phyloP scores from a whole-genome alignment of 768 basidiomycete genomes.

The Kwoniella sp. region DNA sequence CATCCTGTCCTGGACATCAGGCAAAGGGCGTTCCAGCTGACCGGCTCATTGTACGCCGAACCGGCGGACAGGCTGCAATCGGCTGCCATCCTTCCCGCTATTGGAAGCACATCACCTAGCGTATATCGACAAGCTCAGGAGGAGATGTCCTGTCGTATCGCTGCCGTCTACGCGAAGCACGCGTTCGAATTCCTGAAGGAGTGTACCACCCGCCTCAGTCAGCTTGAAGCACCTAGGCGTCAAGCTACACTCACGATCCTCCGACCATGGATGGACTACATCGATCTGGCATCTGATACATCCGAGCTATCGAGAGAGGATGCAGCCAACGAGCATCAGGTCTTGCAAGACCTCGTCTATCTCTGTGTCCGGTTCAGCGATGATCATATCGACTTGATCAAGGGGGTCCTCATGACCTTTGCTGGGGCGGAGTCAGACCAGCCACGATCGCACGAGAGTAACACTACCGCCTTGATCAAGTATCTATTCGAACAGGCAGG shows the following conservation, averaged over 20 bases:
- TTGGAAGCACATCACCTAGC: conserved; percentile 67
- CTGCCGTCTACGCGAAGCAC: conserved; percentile 66
- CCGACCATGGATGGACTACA: conserved; percentile 75
- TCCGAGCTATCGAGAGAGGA: conserved; percentile 53
- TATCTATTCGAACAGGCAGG: conserved; percentile 85
- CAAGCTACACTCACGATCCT: conserved; percentile 68
- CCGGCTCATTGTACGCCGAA: conserved; percentile 17
- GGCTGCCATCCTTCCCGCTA: conserved; percentile 67
- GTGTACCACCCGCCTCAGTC: conserved; percentile 67
- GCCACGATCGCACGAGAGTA: conserved; percentile 42
- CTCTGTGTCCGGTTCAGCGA: conserved; percentile 71
- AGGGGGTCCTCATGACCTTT: conserved; percentile 71
- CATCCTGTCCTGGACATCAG: conserved; percentile 65
- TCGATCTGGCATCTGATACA: conserved; percentile 63
- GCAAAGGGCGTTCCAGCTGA: conserved; percentile 68
- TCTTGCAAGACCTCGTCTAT: conserved; percentile 76
- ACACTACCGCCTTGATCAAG: conserved; percentile 71
- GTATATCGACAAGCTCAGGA: conserved; percentile 78
- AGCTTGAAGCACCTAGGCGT: conserved; percentile 57
- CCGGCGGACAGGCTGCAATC: conserved; percentile 57
- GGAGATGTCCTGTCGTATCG: conserved; percentile 69
- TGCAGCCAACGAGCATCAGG: conserved; percentile 55
- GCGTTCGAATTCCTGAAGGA: conserved; percentile 63
- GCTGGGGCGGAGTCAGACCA: conserved; percentile 64
- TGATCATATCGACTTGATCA: conserved; percentile 72